Evolutionary conservation across 805 yeast species (phyloP), one percentile per base, ranked within the genome.

Genomic region (Starmerella sp.): DNA sequence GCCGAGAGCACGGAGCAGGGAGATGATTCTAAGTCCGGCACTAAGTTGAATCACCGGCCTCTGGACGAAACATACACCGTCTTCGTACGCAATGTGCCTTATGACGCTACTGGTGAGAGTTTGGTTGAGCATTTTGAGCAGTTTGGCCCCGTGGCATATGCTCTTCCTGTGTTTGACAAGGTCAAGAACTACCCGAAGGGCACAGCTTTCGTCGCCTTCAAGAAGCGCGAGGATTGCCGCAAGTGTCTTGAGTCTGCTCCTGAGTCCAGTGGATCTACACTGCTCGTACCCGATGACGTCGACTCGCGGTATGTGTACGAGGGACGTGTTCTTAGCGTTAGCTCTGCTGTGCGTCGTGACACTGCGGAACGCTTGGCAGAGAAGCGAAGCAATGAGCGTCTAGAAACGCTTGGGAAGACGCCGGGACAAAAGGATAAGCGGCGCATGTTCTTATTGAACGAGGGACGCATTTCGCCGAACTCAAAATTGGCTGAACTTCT

Each of bases 141-240:
- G 62, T 89, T 93, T 67, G 98, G 98, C 11, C 78, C 85, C 6
- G 88, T 93, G 28, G 83, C 84, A 63, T 93, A 89, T 67, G 98
- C 98, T 0, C 75, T 93, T 46, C 96, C 97, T 0, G 98, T 93
- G 13, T 75, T 84, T 59, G 98, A 93, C 65, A 85, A 75, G 65
- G 84, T 75, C 54, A 82, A 95, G 2, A 95, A 95, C 6, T 73
- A 86, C 57, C 91, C 97, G 11, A 86, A 77, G 67, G 98, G 98
- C 59, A 84, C 96, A 0, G 98, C 96, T 0, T 93, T 93, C 67
- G 95, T 93, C 44, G 95, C 96, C 0, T 93, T 93, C 67, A 69
- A 68, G 51, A 72, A 76, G 28, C 79, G 78, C 53, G 81, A 76
- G 5, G 79, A 84, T 3, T 86, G 80, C 63, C 75, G 76, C 35